Base-by-base conservation (phyloP, 805 yeast genomes). In the Candida xyloterini region DNA sequence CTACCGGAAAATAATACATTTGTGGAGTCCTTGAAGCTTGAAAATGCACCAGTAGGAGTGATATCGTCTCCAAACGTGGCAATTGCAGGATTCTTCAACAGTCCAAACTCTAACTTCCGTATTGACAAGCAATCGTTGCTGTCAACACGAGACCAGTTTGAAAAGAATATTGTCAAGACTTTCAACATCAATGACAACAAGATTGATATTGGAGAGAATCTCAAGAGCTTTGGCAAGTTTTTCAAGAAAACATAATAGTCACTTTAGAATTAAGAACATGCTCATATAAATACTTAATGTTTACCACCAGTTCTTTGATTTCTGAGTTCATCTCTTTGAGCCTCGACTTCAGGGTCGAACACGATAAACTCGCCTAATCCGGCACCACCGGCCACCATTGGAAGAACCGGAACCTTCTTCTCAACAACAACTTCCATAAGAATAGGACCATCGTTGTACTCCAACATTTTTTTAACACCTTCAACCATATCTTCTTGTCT, bases 351-450 rank as follows among this genome's bases (percentile, higher is more conserved):
- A 31, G 88, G 81, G 62, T 91, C 96, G 66, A 82, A 93, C 33
- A 75, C 74, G 51, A 93, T 84, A 62, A 91, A 90, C 66, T 93
- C 98, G 59, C 93, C 91, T 57, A 93, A 74, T 48, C 85, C 96
- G 65, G 85, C 87, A 55, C 98, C 99, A 45, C 81, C 95, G 38
- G 99, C 95, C 39, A 93, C 98, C 95, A 93, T 89, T 41, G 99
- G 99, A 62, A 93, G 76, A 46, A 93, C 98, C 37, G 97, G 96
- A 34, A 91, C 96, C 73, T 84, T 84, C 74, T 79, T 79, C 69
- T 90, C 98, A 23, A 89, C 93, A 35, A 81, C 56, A 30, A 89
- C 98, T 72, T 93, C 99, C 57, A 91, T 67, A 59, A 93, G 74
- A 32, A 90, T 84, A 16, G 99, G 98, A 14, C 95, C 95, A 30